phyloP scores from a whole-genome alignment of 2,329 filamentous ascomycete species.

The Akanthomyces muscarius region DNA sequence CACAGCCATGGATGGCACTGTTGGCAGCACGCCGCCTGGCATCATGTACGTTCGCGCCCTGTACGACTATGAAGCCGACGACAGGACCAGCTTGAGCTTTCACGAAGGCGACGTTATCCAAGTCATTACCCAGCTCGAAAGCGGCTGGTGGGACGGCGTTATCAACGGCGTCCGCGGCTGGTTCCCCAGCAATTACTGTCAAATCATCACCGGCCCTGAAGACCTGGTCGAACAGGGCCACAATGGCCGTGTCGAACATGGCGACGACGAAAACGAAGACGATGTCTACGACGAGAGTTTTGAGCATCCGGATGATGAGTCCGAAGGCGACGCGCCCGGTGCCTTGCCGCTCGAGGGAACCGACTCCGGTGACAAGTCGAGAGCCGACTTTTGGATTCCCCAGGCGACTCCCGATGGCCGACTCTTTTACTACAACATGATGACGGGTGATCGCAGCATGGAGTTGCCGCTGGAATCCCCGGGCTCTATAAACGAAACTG shows the following conservation, averaged over 20 bases:
- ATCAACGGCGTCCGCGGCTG: conserved; percentile 95
- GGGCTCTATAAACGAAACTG: conserved; percentile 71
- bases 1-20: conserved; percentile 55
- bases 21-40: conserved; percentile 56
- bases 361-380: conserved; percentile 62
- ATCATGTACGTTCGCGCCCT: conserved; percentile 90
- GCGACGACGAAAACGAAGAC: conserved; percentile 60
- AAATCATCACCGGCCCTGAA: conserved; percentile 72
- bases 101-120: conserved; percentile 96
- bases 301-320: conserved; percentile 60
- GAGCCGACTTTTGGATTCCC: conserved; percentile 97
- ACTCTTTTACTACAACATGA: conserved; percentile 96
- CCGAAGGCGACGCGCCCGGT: conserved; percentile 55
- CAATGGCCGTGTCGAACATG: conserved; percentile 50
- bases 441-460: conserved; percentile 92
- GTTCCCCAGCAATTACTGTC: conserved; percentile 99
- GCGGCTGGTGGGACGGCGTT: conserved; percentile 98
- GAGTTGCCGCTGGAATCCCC: conserved; percentile 92
- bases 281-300: conserved; percentile 65
- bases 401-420: conserved; percentile 92
- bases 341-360: conserved; percentile 66
- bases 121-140: conserved; percentile 96
- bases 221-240: conserved; percentile 62
- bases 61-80: conserved; percentile 97
- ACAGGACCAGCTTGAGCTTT: conserved; percentile 94